Base-by-base conservation (phyloP, 768 basidiomycete genomes). In the Sporobolomyces phaffii region DNA sequence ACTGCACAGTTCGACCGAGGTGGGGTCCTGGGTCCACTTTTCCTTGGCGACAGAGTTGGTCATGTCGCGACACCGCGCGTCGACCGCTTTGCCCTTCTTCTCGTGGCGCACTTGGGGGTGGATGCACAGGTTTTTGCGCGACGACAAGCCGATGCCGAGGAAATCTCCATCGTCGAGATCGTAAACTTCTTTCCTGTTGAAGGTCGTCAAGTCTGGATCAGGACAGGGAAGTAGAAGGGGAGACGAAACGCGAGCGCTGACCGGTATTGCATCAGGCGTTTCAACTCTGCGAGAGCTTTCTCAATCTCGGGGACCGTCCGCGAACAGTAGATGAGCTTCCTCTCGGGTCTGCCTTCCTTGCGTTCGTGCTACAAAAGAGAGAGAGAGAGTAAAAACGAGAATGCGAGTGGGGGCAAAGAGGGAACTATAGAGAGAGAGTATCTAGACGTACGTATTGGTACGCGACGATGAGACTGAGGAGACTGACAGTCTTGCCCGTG, bases 231-330 rank as follows among this genome's bases (percentile, higher is more conserved):
- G 17, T 13, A 22, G 14, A 4, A 20, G 47, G 44, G 20, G 87
- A 11, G 29, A 20, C 2, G 1, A 26, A 33, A 54, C n/a, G n/a
- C 17, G 20, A 40, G 62, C 20, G 44, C 24, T 87, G 68, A 82
- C 45, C 96, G 86, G 78, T 98, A 98, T 29, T 84, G 85, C 85
- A 99, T 90, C 26, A 99, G 80, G 54, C 94, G 81, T 77, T 97
- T 96, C 76, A 99, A 79, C 79, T 99, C 96, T 5, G 92, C 86
- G 64, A 99, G 81, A 0, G 94, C 96, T 77, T 99, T 99, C 78
- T 99, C 96, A 70, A 99, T 99, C 80, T 99, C 96, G 5, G 96
- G 96, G 13, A 99, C 96, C 14, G 96, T 99, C 74, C 96, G 92
- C 14, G 96, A 98, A 78, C 96, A 99, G 78, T 99, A 99, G 68